These are phyloP conservation scores for Marvania coccoides DNA, from an alignment of 139 green algal species.

Conservation along the genomic window DNA sequence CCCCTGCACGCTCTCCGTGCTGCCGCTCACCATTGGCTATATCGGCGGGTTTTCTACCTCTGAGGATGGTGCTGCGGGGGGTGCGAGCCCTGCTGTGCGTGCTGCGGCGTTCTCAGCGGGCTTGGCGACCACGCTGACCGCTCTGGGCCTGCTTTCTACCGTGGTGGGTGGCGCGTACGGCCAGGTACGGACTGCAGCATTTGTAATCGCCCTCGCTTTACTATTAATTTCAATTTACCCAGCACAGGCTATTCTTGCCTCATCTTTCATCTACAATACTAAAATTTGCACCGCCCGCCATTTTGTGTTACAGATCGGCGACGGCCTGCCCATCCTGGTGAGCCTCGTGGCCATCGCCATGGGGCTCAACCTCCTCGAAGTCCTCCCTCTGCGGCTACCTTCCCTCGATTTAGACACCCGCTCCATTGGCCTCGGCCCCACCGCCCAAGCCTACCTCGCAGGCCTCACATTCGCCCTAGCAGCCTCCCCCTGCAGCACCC, in stretches of 20 bases:
- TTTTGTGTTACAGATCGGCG: neutral
- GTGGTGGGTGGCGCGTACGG: constrained; percentile 77
- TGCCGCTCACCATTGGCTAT: constrained; percentile 88
- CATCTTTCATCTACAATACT: too few species aligned
- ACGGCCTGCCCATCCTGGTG: constrained; percentile 36
- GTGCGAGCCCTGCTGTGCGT: constrained; percentile 6
- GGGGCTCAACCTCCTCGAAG: constrained; percentile 90
- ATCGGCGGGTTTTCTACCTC: constrained; percentile 71
- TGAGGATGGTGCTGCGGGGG: neutral
- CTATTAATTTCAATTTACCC: too few species aligned
- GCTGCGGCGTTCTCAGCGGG: constrained; percentile 70
- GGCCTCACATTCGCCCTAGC: constrained; percentile 91
- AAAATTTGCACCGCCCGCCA: too few species aligned
- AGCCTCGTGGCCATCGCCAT: constrained; percentile 77
- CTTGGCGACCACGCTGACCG: constrained; percentile 80
- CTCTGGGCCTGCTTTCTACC: constrained; percentile 65
- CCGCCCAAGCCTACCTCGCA: constrained; percentile 73
- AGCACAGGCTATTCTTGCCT: too few species aligned
- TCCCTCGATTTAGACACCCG: constrained; percentile 74
- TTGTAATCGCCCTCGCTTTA: too few species aligned
- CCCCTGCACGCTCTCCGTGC: constrained; percentile 81
- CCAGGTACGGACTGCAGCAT: constrained; percentile 39
- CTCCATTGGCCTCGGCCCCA: constrained; percentile 25
- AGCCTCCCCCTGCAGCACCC: constrained; percentile 91
- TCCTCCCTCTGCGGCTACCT: constrained; percentile 69